phyloP scores from a whole-genome alignment of 106 monocot genomes.

The Dendrobium huoshanense region DNA sequence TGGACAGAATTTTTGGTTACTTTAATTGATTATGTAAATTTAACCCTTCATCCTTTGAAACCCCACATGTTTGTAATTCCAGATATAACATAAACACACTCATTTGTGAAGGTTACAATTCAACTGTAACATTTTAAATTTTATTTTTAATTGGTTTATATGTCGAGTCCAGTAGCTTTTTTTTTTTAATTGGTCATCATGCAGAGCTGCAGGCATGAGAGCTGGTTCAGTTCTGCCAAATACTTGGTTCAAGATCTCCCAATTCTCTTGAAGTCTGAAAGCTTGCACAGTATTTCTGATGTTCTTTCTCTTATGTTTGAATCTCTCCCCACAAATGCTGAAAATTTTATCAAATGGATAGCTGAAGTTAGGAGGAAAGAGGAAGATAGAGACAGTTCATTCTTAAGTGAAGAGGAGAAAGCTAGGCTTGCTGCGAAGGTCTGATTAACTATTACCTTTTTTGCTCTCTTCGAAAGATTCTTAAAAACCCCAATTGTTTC shows the following conservation, averaged over 20 bases:
- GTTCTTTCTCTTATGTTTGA: slow-evolving; percentile 50
- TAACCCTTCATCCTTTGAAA: not conserved
- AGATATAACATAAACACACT: not conserved
- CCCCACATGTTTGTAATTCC: not conserved
- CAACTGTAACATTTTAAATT: not conserved
- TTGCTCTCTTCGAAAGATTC: not conserved
- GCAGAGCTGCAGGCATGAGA: slow-evolving; percentile 90
- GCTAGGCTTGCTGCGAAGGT: slow-evolving; percentile 81
- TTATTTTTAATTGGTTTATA: not conserved
- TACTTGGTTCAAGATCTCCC: slow-evolving; percentile 73
- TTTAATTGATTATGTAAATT: no score
- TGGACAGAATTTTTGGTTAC: no score
- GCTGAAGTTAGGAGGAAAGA: slow-evolving; percentile 74
- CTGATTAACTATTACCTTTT: slow-evolving; percentile 7
- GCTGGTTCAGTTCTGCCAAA: slow-evolving; percentile 62
- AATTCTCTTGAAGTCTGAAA: slow-evolving; percentile 40
- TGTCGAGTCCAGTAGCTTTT: not conserved
- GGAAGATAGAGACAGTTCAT: slow-evolving; percentile 38
- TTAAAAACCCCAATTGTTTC: not conserved
- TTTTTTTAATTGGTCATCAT: slow-evolving; percentile 3
- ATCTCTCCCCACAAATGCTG: slow-evolving; percentile 61
- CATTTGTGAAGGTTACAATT: not conserved
- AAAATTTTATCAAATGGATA: slow-evolving; percentile 89
- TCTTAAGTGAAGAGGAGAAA: slow-evolving; percentile 74
- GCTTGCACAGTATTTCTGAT: slow-evolving; percentile 31